These are phyloP conservation scores for Tulasnella sp. DNA, from an alignment of 768 basidiomycete species.

Conservation along the genomic window DNA sequence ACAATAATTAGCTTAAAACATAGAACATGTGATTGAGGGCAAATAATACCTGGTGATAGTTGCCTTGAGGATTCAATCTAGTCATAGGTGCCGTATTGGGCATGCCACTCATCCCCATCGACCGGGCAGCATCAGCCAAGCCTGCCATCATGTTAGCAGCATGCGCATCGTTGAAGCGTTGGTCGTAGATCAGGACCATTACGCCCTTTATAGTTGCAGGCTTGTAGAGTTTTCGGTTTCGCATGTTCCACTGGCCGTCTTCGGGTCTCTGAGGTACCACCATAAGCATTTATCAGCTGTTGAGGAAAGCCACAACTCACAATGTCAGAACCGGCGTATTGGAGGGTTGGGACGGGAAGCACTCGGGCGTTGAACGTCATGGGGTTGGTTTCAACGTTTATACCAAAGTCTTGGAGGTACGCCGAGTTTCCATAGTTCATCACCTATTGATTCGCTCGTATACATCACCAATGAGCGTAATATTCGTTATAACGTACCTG, in stretches of 20 bases:
- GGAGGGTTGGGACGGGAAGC: slow-evolving; percentile 48
- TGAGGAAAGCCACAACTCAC: slow-evolving; percentile 32
- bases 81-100: slow-evolving; percentile 34
- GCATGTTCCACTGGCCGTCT: slow-evolving; percentile 75
- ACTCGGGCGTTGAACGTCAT: slow-evolving; percentile 49
- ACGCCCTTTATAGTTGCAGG: slow-evolving; percentile 41
- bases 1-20: not conserved
- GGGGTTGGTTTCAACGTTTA: slow-evolving; percentile 44
- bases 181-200: slow-evolving; percentile 55
- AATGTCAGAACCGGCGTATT: slow-evolving; percentile 41
- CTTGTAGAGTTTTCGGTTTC: slow-evolving; percentile 36
- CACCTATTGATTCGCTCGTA: slow-evolving; percentile 18
- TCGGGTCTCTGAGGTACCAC: slow-evolving; percentile 45
- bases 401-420: slow-evolving; percentile 61
- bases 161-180: slow-evolving; percentile 39
- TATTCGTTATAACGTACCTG: slow-evolving; percentile 27
- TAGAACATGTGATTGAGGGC: not conserved
- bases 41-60: slow-evolving; percentile 18
- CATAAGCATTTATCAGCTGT: not conserved
- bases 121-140: slow-evolving; percentile 2
- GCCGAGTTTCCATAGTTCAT: slow-evolving; percentile 56
- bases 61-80: slow-evolving; percentile 45
- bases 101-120: slow-evolving; percentile 44
- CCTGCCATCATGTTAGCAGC: slow-evolving; percentile 45
- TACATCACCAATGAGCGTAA: slow-evolving; percentile 33